Evolutionary conservation across 2,329 filamentous ascomycete species (phyloP).

Genomic region (Penicillium sp.): DNA sequence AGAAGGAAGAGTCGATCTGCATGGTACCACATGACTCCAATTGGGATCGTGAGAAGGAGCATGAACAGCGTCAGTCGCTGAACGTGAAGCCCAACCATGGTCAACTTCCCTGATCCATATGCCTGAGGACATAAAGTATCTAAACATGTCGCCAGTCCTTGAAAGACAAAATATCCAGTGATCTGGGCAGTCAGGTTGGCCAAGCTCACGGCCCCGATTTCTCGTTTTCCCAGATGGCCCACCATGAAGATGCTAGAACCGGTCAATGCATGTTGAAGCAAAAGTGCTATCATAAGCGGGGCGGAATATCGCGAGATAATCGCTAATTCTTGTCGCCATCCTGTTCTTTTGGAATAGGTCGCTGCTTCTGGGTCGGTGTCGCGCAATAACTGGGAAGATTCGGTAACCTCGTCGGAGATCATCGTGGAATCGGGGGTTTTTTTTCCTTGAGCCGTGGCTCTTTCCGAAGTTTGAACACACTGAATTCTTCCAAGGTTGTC

Average conservation of each 20-base stretch:
- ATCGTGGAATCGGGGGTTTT: neutral
- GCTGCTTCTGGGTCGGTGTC: constrained; percentile 5
- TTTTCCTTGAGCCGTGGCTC: neutral
- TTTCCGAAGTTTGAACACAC: neutral
- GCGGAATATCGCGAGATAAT: constrained; percentile 68
- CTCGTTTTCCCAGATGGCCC: constrained; percentile 66
- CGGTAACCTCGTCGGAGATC: neutral
- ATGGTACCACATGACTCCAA: constrained; percentile 65
- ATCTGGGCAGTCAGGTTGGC: constrained; percentile 75
- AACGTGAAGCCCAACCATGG: constrained; percentile 76
- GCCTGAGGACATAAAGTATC: constrained; percentile 90
- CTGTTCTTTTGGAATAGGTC: neutral
- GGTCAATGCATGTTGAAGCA: constrained; percentile 75
- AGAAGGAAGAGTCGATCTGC: constrained; percentile 61
- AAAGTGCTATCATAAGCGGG: constrained; percentile 67
- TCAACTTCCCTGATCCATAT: constrained; percentile 80
- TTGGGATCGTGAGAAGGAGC: constrained; percentile 66
- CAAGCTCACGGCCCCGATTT: constrained; percentile 63
- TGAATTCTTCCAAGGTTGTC: neutral
- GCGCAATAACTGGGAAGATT: constrained; percentile 7
- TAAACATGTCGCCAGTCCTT: constrained; percentile 79
- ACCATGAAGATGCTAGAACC: constrained; percentile 74
- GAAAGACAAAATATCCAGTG: constrained; percentile 69
- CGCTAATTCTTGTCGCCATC: constrained; percentile 60
- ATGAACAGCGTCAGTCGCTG: constrained; percentile 77